Evolutionary conservation across 352 stramenopile species (phyloP).

Genomic region (Phytophthora parvispora): DNA sequence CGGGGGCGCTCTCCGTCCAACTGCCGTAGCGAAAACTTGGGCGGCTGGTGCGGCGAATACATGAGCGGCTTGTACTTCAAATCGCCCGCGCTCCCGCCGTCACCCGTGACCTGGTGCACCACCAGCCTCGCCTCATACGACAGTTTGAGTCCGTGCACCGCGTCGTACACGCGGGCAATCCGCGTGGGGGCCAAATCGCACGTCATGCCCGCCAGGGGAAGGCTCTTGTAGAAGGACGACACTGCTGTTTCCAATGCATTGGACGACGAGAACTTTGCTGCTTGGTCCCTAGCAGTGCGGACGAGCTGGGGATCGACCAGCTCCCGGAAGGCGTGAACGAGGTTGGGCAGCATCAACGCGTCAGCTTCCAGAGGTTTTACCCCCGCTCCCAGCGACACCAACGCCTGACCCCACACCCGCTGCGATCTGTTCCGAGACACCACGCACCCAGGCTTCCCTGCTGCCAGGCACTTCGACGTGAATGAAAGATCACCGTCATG

Average conservation of each 20-base stretch:
- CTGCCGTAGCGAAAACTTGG: constrained; percentile 49
- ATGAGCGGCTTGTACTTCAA: constrained; percentile 77
- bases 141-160: constrained; percentile 70
- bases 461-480: constrained; percentile 54
- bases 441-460: constrained; percentile 61
- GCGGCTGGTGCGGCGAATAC: constrained; percentile 55
- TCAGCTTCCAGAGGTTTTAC: constrained; percentile 57
- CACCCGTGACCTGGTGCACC: constrained; percentile 50
- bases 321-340: constrained; percentile 50
- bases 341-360: constrained; percentile 45
- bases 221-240: constrained; percentile 65
- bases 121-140: constrained; percentile 76
- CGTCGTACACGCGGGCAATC: constrained; percentile 77
- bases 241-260: constrained; percentile 61
- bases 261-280: constrained; percentile 46
- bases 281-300: constrained; percentile 48
- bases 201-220: constrained; percentile 73
- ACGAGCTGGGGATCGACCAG: constrained; percentile 43
- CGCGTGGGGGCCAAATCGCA: constrained; percentile 76
- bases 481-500: constrained; percentile 74
- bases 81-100: constrained; percentile 23
- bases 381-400: constrained; percentile 52
- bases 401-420: constrained; percentile 65
- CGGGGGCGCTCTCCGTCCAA: constrained; percentile 15
- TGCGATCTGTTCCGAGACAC: constrained; percentile 51